Conservation (phyloP, 1,284 basidiomycete genomes). For the Ceratorhiza oryzae-sativae region DNA sequence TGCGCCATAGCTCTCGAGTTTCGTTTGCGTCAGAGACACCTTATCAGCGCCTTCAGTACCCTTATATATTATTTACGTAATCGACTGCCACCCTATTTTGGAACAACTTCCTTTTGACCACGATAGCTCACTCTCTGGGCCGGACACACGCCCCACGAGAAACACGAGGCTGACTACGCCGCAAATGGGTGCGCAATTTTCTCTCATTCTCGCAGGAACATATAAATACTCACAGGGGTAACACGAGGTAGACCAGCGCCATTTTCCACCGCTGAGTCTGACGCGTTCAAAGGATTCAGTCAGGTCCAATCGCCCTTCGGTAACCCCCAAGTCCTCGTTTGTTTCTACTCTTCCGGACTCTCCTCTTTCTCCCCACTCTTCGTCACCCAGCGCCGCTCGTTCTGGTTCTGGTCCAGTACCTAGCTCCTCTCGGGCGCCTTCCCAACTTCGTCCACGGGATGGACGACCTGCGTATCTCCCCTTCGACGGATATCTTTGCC, state of each 20-base stretch:
- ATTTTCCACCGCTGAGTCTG: conserved; percentile 12
- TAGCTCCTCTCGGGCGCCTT: not conserved
- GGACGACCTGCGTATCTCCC: conserved; percentile 60
- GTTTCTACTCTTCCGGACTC: conserved; percentile 23
- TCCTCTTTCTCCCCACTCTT: conserved; percentile 13
- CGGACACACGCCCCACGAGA: conserved; percentile 17
- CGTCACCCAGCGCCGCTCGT: conserved; percentile 7
- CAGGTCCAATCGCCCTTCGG: not conserved
- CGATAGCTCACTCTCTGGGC: conserved; percentile 20
- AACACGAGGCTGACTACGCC: conserved; percentile 38
- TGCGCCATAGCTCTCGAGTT: not conserved
- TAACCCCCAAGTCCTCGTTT: conserved; percentile 23
- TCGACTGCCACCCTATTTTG: conserved; percentile 17
- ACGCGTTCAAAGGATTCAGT: conserved; percentile 19
- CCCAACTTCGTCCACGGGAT: conserved; percentile 25
- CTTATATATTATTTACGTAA: conserved; percentile 22
- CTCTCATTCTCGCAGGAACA: not conserved
- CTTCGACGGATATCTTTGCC: conserved; percentile 81
- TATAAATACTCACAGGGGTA: not conserved
- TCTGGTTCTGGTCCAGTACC: not conserved
- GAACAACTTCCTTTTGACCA: conserved; percentile 20
- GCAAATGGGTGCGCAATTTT: conserved; percentile 26
- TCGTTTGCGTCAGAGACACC: not conserved
- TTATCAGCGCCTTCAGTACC: conserved; percentile 19
- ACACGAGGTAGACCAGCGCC: conserved; percentile 7